Evolutionary conservation across 2,329 filamentous ascomycete genomes (phyloP).

Genomic region (Colletotrichum incanum): DNA sequence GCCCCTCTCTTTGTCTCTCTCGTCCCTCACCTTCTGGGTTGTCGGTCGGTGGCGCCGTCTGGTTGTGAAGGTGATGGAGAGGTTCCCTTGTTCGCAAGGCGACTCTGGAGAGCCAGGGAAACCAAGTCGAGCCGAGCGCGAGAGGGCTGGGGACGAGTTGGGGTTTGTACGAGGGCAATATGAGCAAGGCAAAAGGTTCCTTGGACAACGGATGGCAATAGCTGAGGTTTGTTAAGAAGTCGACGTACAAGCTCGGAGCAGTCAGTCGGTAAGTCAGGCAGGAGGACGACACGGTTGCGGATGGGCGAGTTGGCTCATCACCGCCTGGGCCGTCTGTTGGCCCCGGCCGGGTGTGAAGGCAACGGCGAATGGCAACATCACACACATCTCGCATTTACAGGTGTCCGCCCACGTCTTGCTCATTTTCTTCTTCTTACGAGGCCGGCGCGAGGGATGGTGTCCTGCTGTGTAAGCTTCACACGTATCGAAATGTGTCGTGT

Average conservation of each 20-base stretch:
- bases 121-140: background rate
- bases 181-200: background rate
- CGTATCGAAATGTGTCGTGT: constrained; percentile 5
- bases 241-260: background rate
- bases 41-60: background rate
- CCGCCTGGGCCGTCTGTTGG: background rate
- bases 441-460: background rate
- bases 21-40: background rate
- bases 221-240: background rate
- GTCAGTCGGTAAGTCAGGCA: no score
- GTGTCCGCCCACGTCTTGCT: background rate
- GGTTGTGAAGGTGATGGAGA: background rate
- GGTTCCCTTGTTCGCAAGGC: constrained; percentile 17
- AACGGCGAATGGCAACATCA: constrained; percentile 19
- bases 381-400: background rate
- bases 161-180: background rate
- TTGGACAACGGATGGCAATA: background rate
- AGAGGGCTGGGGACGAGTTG: background rate
- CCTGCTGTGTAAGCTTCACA: constrained; percentile 3
- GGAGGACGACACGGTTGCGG: background rate
- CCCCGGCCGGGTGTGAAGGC: constrained; percentile 13
- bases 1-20: background rate
- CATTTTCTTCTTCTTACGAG: constrained; percentile 4
- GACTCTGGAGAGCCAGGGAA: background rate
- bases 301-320: background rate